These are phyloP conservation scores for Colletotrichum paranaense DNA, from an alignment of 2,329 filamentous ascomycete species.

Conservation along the genomic window DNA sequence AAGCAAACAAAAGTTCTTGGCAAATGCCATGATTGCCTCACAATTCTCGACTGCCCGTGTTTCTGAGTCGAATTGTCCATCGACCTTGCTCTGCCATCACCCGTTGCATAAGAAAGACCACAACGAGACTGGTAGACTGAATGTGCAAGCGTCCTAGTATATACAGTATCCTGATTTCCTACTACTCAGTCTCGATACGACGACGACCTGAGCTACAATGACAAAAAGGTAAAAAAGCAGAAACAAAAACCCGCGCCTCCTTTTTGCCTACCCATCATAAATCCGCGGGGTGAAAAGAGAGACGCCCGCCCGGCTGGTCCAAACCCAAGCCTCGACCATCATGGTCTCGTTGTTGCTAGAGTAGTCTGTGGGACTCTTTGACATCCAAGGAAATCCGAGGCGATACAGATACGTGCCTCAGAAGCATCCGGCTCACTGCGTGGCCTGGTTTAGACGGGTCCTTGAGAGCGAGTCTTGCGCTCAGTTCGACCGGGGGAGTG, in stretches of 20 bases:
- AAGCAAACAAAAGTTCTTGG: background rate
- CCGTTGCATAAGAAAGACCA: background rate
- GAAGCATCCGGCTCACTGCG: background rate
- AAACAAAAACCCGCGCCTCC: constrained; percentile 8
- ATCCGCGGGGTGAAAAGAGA: constrained; percentile 13
- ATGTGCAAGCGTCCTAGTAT: constrained; percentile 7
- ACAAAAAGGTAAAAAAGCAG: background rate
- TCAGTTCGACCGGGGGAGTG: constrained; percentile 49
- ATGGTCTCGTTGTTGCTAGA: constrained; percentile 1
- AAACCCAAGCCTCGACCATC: constrained; percentile 2
- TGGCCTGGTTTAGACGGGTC: constrained; percentile 32
- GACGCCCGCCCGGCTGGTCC: constrained; percentile 16
- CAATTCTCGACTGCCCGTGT: background rate
- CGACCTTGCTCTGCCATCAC: background rate
- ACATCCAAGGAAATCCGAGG: background rate
- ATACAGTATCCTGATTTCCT: background rate
- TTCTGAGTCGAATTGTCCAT: too few species aligned
- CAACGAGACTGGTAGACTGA: constrained; percentile 8
- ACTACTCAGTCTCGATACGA: background rate
- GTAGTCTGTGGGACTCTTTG: background rate
- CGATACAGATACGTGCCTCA: background rate
- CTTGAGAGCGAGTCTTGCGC: constrained; percentile 57
- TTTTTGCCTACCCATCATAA: constrained; percentile 27
- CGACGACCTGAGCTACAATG: background rate
- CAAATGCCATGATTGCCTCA: background rate